Percentiles rank a stretch among this genome's conserved stretches.
Evolutionary conservation across 352 stramenopile genomes (phyloP).

Genomic region (Phytophthora multivora): DNA sequence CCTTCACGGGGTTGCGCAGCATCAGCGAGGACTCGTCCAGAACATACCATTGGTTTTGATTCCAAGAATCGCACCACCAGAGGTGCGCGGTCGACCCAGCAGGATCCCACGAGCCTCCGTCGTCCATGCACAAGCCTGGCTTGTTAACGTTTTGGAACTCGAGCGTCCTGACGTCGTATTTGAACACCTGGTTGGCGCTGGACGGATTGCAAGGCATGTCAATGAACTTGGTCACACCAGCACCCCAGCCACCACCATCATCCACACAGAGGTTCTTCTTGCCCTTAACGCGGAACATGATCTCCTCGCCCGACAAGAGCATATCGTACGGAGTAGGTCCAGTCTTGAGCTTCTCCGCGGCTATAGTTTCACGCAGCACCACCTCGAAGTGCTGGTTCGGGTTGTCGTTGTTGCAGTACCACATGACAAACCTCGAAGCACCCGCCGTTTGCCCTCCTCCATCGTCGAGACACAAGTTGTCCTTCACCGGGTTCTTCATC

Average conservation of each 20-base stretch:
- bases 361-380: constrained; percentile 9
- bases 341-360: constrained; percentile 16
- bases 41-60: constrained; percentile 32
- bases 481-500: constrained; percentile 34
- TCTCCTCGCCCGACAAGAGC: constrained; percentile 21
- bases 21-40: constrained; percentile 34
- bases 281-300: constrained; percentile 27
- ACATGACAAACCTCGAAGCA: constrained; percentile 23
- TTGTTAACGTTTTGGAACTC: constrained; percentile 24
- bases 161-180: constrained; percentile 15
- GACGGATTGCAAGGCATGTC: constrained; percentile 27
- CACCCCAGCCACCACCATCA: constrained; percentile 34
- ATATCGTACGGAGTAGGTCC: constrained; percentile 23
- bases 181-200: constrained; percentile 28
- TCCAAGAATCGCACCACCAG: constrained; percentile 27
- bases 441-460: constrained; percentile 15
- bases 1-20: constrained; percentile 37
- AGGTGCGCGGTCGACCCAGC: constrained; percentile 14
- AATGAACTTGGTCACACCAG: constrained; percentile 20
- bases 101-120: constrained; percentile 10
- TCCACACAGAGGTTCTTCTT: constrained; percentile 43
- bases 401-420: constrained; percentile 31
- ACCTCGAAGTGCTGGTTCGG: constrained; percentile 35
- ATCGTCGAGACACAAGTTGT: constrained; percentile 42
- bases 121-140: constrained; percentile 24